Conservation (phyloP, 2,329 filamentous ascomycete genomes). For the Fusarium tupiense region DNA sequence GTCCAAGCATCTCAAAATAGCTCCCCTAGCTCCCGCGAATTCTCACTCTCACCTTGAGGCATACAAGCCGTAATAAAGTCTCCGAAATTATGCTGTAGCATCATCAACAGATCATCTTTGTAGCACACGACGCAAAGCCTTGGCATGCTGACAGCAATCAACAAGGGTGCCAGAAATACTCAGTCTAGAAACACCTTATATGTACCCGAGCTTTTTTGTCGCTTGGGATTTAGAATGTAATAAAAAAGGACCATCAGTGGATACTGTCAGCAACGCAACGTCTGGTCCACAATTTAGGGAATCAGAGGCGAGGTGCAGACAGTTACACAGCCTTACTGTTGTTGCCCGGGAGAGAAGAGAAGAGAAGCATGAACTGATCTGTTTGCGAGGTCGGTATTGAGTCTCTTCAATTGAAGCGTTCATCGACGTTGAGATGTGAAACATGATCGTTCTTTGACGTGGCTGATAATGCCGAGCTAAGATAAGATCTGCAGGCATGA, state of each 20-base stretch:
- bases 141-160: conserved; percentile 3
- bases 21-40: neutral
- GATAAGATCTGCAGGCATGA: conserved; percentile 1
- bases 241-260: conserved; percentile 10
- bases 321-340: conserved; percentile 12
- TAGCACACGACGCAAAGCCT: neutral
- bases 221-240: neutral
- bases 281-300: conserved; percentile 14
- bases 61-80: neutral
- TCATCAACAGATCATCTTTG: neutral
- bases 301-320: conserved; percentile 26
- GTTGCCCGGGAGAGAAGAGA: neutral
- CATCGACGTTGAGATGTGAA: neutral
- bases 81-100: neutral
- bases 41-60: neutral
- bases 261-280: conserved; percentile 23
- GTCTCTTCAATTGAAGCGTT: neutral
- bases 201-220: neutral
- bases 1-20: neutral
- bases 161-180: neutral
- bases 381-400: neutral
- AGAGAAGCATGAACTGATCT: neutral
- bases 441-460: conserved; percentile 7
- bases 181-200: fast-evolving
- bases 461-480: neutral